A percentile compares a stretch with the other conserved stretches of the same genome.
These are phyloP conservation scores for Picea glauca DNA, from an alignment of 75 land plant genomes.

Conservation along the genomic window DNA sequence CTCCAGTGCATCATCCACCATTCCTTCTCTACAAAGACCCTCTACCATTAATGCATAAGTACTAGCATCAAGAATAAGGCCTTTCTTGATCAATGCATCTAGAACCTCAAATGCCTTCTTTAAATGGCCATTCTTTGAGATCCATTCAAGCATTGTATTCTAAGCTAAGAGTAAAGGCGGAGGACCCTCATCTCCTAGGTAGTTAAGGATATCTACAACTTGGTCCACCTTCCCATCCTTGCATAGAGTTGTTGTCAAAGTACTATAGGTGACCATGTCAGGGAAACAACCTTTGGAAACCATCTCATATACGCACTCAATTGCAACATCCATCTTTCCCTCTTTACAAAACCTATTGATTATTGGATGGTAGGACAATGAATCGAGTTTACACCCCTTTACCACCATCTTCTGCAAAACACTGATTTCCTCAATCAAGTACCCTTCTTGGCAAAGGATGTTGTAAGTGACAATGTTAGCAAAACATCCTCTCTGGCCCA, in stretches of 20 bases:
- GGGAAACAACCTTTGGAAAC: slow-evolving; percentile 26
- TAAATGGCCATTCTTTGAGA: slow-evolving; percentile 55
- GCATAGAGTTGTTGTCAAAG: slow-evolving; percentile 43
- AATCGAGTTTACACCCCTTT: slow-evolving; percentile 6
- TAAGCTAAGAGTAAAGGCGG: slow-evolving; percentile 32
- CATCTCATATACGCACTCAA: slow-evolving; percentile 52
- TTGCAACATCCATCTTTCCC: slow-evolving; percentile 32
- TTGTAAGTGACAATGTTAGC: slow-evolving; percentile 60
- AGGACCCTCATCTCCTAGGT: slow-evolving; percentile 28
- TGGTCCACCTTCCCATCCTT: slow-evolving; percentile 52
- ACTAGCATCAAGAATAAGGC: slow-evolving; percentile 46
- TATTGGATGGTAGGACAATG: slow-evolving; percentile 44
- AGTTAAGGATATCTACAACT: slow-evolving; percentile 40
- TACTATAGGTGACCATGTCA: slow-evolving; percentile 52
- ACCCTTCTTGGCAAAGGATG: slow-evolving; percentile 36
- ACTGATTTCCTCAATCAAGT: slow-evolving; percentile 40
- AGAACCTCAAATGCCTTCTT: slow-evolving; percentile 46
- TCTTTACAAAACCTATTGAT: slow-evolving; percentile 41
- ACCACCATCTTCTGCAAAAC: slow-evolving; percentile 16
- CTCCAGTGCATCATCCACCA: no score
- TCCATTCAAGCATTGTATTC: slow-evolving; percentile 31
- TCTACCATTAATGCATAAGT: slow-evolving; percentile 47
- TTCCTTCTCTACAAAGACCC: no score
- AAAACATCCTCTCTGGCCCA: slow-evolving; percentile 39
- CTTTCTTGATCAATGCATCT: slow-evolving; percentile 45